Evolutionary conservation across 345 rosid species (phyloP), one percentile per base, ranked within the genome.

Genomic region (Excoecaria cochinchinensis): DNA sequence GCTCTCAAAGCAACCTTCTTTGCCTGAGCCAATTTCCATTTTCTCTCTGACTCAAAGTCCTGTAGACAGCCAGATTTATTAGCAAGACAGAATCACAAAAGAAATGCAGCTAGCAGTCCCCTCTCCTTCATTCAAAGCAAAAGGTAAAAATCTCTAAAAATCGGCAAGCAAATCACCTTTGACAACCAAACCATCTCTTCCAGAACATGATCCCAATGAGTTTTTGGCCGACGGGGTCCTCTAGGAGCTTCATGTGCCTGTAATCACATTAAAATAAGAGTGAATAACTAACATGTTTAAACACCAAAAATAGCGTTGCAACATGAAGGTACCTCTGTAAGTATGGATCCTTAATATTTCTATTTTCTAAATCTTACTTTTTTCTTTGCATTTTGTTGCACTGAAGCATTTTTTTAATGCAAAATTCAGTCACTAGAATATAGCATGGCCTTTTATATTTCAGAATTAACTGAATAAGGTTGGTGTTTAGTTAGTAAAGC

Each of bases 161-260:
- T 21, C 63, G 81, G 72, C 19, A 19, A 73, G 79, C 52, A 69
- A 58, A 24, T 78, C 81, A 96, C 99, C 98, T 96, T 96, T 42
- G 99, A 92, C 67, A 96, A 84, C 99, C 99, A 96, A 81, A 71
- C 81, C 99, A 96, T 96, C 88, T 96, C 99, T 77, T 92, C 99
- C 67, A 96, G 70, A 70, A 96, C 99, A 88, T 96, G 98, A 86
- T 96, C 98, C 99, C 98, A 96, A 72, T 96, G 99, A 82, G 97
- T 76, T 82, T 93, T 96, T 72, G 94, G 92, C 12, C 99, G 97
- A 42, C 86, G 91, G 19, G 97, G 99, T 80, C 90, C 98, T 87
- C 85, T 88, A 42, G 96, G 97, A 55, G 93, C 98, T 87, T 96
- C 99, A 66, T 92, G 92, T 14, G 95, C 92, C 99, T 93, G 81